Base-by-base conservation (phyloP, 257 asterid species). In the Vinca minor region DNA sequence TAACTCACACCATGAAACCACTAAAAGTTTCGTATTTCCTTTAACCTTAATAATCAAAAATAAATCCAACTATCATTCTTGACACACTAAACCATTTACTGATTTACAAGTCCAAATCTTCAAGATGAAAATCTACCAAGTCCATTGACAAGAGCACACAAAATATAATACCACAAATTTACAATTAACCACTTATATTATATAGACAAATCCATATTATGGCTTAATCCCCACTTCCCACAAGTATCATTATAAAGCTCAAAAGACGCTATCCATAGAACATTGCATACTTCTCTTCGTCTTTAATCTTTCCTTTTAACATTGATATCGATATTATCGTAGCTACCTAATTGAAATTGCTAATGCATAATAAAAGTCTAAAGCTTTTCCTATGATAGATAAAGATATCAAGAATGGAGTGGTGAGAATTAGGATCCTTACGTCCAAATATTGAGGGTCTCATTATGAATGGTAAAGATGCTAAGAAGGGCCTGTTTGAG, bases 391-490 rank as follows among this genome's bases (percentile, higher is more conserved):
- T 5, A 15, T 21, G 48, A 44, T 31, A 35, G 53, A 5, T 8
- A 38, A 38, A 4, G 4, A n/a, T n/a, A n/a, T n/a, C n/a, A n/a
- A n/a, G n/a, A n/a, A n/a, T n/a, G n/a, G n/a, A n/a, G n/a, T n/a
- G n/a, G n/a, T n/a, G n/a, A 39, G 66, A 42, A 28, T 44, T 31
- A 7, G 45, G 72, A 66, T 21, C 21, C 97, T 81, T 85, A 87
- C 97, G 99, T 89, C 99, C 97, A 93, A 64, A 93, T 85, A 53
- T 93, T 93, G 69, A 93, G 90, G 69, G 99, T 89, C 85, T 93
- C 99, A 53, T 93, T 93, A 75, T 89, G 97, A 80, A 93, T 85
- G 65, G 86, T 70, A 62, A 93, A 93, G n/a, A 85, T 72, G 78
- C 99, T 93, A 57, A 93, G 90, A 67, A 93, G 66, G 42, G 62